Evolutionary conservation across 257 asterid genomes (phyloP), one percentile per base, ranked within the genome.

Genomic region (Craterostigma plantagineum): DNA sequence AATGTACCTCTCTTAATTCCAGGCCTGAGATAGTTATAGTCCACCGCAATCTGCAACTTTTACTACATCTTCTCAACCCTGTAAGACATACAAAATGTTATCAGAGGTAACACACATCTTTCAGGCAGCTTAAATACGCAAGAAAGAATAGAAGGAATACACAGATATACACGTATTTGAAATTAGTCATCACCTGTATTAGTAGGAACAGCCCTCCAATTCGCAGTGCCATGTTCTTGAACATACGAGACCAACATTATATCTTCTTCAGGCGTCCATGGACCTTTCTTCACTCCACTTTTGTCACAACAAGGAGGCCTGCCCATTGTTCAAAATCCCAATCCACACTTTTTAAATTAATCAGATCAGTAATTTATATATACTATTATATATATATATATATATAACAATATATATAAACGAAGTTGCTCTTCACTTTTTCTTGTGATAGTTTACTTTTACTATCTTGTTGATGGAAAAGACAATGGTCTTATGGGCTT

Each of bases 21-120:
- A 0, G 99, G 95, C 53, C 95, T 61, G 4, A 90, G 91, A 12
- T 90, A 90, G 50, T 90, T 90, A n/a, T n/a, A 23, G 99, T 73
- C 99, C 99, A 90, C 18, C 99, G 60, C 46, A 90, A 69, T 53
- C 99, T 72, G 59, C 99, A 90, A 42, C 99, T 90, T 63, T 90
- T 90, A 44, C 99, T 90, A 59, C 99, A 90, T 67, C 99, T 70
- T 12, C 75, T 58, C 43, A 90, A 38, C 34, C 94, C 99, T 90
- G 61, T 11, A 59, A 48, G 47, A 15, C 6, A 23, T n/a, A n/a
- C n/a, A n/a, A n/a, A n/a, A n/a, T n/a, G n/a, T n/a, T n/a, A n/a
- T n/a, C n/a, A n/a, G n/a, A n/a, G n/a, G n/a, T n/a, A n/a, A n/a
- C n/a, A n/a, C n/a, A n/a, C n/a, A n/a, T n/a, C n/a, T n/a, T n/a